phyloP scores from a whole-genome alignment of 768 basidiomycete species.

The Phanerodontia chrysosporium region DNA sequence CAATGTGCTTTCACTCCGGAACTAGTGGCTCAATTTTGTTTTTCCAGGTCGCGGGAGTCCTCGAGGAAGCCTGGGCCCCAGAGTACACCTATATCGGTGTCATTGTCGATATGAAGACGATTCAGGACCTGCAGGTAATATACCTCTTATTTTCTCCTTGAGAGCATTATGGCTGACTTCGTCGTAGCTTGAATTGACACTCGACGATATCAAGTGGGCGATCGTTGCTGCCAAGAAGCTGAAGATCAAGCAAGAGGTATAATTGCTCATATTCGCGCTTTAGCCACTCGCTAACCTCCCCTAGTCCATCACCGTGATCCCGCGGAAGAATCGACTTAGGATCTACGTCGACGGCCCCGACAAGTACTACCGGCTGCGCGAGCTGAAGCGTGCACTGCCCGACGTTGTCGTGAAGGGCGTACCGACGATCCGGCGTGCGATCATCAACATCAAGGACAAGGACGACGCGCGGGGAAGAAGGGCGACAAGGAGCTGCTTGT shows the following conservation, averaged over 20 bases:
- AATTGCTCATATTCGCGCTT: background rate
- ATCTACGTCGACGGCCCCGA: conserved; percentile 77
- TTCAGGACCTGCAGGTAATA: conserved; percentile 79
- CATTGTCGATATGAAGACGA: conserved; percentile 84
- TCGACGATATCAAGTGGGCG: conserved; percentile 92
- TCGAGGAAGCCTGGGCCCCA: conserved; percentile 95
- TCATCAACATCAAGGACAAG: conserved; percentile 94
- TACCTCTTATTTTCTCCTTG: background rate
- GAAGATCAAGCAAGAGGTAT: conserved; percentile 85
- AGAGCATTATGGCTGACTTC: background rate
- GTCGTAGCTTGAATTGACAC: conserved; percentile 78
- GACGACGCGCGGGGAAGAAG: conserved; percentile 71
- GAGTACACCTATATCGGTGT: conserved; percentile 92
- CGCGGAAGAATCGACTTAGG: conserved; percentile 67
- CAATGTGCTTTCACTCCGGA: no score
- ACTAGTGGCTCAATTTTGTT: background rate
- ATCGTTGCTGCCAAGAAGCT: conserved; percentile 84
- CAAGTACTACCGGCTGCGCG: conserved; percentile 80
- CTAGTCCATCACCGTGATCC: conserved; percentile 73
- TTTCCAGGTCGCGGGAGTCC: conserved; percentile 89
- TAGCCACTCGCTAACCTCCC: background rate
- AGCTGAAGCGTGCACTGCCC: conserved; percentile 78
- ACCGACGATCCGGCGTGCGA: conserved; percentile 80
- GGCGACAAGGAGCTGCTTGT: conserved; percentile 90
- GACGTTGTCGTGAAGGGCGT: conserved; percentile 94